Evolutionary conservation across 2,329 filamentous ascomycete species (phyloP).

Genomic region (Aspergillus chevalieri): DNA sequence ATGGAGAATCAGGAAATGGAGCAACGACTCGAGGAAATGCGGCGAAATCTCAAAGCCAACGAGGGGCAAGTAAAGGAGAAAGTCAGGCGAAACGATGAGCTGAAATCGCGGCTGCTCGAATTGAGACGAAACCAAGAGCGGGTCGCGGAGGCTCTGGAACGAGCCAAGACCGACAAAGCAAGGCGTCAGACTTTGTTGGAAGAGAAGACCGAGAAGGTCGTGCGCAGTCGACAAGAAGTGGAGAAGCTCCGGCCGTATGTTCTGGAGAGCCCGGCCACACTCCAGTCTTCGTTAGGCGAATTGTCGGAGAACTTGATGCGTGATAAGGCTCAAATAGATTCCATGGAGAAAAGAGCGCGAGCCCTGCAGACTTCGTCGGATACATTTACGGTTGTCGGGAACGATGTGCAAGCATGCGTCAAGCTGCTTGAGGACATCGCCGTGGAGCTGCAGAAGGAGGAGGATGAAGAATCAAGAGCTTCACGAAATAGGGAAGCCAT

Average conservation of each 20-base stretch:
- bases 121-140: constrained; percentile 75
- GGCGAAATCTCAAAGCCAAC: constrained; percentile 69
- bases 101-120: constrained; percentile 76
- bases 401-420: constrained; percentile 81
- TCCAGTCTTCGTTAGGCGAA: constrained; percentile 77
- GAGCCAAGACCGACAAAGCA: constrained; percentile 72
- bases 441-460: constrained; percentile 78
- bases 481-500: constrained; percentile 78
- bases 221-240: constrained; percentile 74
- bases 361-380: constrained; percentile 88
- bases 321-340: constrained; percentile 80
- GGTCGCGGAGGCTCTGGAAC: constrained; percentile 74
- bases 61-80: constrained; percentile 79
- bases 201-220: constrained; percentile 45
- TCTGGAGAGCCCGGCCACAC: constrained; percentile 73
- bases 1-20: constrained; percentile 83
- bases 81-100: constrained; percentile 74
- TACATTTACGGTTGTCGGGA: constrained; percentile 75
- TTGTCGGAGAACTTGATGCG: constrained; percentile 69
- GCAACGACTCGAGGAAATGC: constrained; percentile 70
- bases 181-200: constrained; percentile 60
- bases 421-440: constrained; percentile 84
- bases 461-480: constrained; percentile 78
- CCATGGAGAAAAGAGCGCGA: constrained; percentile 77
- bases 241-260: constrained; percentile 88